Evolutionary conservation across 2,329 filamentous ascomycete genomes (phyloP).

Genomic region (Didymella keratinophila): DNA sequence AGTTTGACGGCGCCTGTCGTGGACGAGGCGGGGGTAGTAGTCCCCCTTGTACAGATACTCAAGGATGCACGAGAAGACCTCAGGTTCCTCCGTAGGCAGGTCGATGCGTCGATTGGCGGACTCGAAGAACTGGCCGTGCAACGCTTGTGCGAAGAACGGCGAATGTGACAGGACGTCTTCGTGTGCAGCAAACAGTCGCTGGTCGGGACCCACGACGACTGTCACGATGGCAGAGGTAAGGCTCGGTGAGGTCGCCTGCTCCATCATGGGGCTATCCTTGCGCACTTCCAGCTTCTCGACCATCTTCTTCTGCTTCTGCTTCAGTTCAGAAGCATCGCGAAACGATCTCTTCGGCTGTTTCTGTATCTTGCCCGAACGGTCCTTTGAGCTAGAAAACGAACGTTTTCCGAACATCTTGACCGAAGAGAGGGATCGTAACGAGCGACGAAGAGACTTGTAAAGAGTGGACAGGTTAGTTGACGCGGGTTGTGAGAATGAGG

Average conservation of each 20-base stretch:
- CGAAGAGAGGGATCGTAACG: slow-evolving; percentile 53
- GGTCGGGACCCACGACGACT: slow-evolving; percentile 81
- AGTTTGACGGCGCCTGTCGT: slow-evolving; percentile 84
- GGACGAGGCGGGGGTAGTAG: slow-evolving; percentile 89
- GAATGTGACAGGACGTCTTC: slow-evolving; percentile 89
- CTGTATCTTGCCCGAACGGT: slow-evolving; percentile 87
- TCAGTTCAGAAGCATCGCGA: slow-evolving; percentile 79
- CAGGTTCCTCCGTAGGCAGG: slow-evolving; percentile 82
- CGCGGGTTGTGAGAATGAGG: slow-evolving; percentile 59
- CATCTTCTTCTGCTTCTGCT: slow-evolving; percentile 70
- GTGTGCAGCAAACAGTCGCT: slow-evolving; percentile 91
- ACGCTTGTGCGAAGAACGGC: slow-evolving; percentile 79
- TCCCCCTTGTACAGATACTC: slow-evolving; percentile 98
- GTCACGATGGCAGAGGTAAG: slow-evolving; percentile 81
- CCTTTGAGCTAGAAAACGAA: slow-evolving; percentile 78
- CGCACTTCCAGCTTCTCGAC: slow-evolving; percentile 72
- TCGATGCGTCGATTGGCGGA: slow-evolving; percentile 75
- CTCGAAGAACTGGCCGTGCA: slow-evolving; percentile 76
- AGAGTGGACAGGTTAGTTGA: slow-evolving; percentile 60
- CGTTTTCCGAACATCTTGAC: slow-evolving; percentile 84
- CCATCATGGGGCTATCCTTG: slow-evolving; percentile 67
- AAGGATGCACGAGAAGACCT: slow-evolving; percentile 91
- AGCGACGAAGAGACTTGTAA: slow-evolving; percentile 55
- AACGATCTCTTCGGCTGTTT: slow-evolving; percentile 78
- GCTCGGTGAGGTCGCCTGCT: slow-evolving; percentile 55